Percentiles rank a stretch among this genome's conserved stretches.
Conservation (phyloP, 305 asterid species). For the Ilex paraguariensis region DNA sequence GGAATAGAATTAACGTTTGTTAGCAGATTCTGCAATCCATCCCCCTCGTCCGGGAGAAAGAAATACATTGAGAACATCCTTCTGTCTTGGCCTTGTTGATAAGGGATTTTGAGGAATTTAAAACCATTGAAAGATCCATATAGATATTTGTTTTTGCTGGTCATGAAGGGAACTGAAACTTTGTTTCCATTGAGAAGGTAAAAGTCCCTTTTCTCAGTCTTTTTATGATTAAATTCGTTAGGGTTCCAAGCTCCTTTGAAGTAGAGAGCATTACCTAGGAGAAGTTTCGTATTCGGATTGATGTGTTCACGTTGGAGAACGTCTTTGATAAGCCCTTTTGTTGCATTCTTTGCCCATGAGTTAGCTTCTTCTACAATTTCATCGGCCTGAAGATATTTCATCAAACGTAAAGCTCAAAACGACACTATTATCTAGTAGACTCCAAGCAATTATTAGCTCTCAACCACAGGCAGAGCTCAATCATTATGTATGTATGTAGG, state of each 20-base stretch:
- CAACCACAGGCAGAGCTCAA: no score
- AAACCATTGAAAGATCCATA: neutral
- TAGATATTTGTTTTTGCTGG: neutral
- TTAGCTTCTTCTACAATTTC: neutral
- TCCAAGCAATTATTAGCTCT: no score
- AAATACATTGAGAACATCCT: neutral
- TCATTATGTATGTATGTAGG: no score
- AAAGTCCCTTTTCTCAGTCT: neutral
- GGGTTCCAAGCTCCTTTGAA: neutral
- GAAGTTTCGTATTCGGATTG: neutral
- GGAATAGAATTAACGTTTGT: neutral
- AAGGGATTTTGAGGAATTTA: neutral
- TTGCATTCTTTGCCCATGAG: neutral
- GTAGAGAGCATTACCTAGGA: neutral
- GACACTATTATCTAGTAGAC: no score
- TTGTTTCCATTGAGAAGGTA: neutral
- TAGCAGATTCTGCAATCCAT: conserved; percentile 4
- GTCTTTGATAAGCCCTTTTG: neutral
- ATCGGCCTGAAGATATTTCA: neutral
- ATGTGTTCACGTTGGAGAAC: neutral
- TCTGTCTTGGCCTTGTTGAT: no score
- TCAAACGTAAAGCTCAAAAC: no score
- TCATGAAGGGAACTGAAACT: neutral
- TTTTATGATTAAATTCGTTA: neutral
- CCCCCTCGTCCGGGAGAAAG: conserved; percentile 1